Evolutionary conservation across 1,284 basidiomycete genomes (phyloP).

Genomic region (Cerioporus squamosus): DNA sequence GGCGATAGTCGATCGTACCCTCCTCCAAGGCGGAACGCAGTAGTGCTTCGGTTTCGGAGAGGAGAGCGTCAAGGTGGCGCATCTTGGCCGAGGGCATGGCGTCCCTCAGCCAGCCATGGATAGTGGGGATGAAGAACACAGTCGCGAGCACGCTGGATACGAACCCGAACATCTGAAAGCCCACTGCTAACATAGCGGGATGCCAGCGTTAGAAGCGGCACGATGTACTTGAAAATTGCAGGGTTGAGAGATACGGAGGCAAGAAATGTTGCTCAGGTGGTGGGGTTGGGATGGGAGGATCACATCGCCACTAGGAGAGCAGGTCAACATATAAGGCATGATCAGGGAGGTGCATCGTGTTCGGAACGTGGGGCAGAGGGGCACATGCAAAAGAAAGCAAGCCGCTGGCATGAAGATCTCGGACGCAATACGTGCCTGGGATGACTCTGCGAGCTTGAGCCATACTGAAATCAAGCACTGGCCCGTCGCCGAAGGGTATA

Average conservation of each 20-base stretch:
- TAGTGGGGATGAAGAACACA: background rate
- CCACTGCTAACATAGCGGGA: background rate
- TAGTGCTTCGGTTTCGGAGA: background rate
- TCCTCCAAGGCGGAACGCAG: background rate
- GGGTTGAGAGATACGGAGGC: background rate
- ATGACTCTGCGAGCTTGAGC: too few species aligned
- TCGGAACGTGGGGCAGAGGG: background rate
- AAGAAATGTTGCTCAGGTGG: background rate
- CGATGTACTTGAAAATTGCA: too few species aligned
- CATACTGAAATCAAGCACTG: too few species aligned
- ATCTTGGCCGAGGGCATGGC: background rate
- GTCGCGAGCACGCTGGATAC: background rate
- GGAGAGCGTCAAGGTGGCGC: background rate
- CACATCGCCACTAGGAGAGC: background rate
- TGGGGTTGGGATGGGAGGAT: background rate
- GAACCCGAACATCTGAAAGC: background rate
- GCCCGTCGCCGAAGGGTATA: background rate
- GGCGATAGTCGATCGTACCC: background rate
- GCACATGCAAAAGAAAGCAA: background rate
- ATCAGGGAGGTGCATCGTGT: conserved; percentile 1
- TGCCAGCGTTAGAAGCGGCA: background rate
- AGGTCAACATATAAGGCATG: background rate
- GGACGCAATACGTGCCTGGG: too few species aligned
- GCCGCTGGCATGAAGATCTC: background rate
- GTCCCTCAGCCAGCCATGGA: background rate